A percentile compares a stretch with the other conserved stretches of the same genome.
These are phyloP conservation scores for Debaryomycetaceae sp. DNA, from an alignment of 1,139 yeast species.

Conservation along the genomic window DNA sequence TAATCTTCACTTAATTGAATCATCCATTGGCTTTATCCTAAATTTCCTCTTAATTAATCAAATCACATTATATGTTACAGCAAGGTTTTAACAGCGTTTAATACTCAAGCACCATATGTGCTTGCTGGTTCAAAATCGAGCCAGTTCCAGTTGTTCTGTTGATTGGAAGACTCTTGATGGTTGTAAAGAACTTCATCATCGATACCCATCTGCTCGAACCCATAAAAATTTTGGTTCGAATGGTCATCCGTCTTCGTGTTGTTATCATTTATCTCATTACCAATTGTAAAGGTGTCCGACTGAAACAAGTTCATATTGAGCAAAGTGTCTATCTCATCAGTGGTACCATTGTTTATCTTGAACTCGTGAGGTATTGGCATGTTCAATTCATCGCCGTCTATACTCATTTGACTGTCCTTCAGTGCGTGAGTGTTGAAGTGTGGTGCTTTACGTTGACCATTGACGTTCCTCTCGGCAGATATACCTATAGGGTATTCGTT, in stretches of 20 bases:
- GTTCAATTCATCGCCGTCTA: neutral
- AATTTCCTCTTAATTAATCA: neutral
- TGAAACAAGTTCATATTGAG: constrained; percentile 41
- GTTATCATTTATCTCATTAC: constrained; percentile 7
- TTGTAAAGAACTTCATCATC: constrained; percentile 11
- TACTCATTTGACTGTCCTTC: neutral
- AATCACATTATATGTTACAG: neutral
- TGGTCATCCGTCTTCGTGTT: constrained; percentile 11
- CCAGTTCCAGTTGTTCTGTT: constrained; percentile 24
- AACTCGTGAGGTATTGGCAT: neutral
- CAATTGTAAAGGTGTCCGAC: constrained; percentile 25
- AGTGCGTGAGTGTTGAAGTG: neutral
- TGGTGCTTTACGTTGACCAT: neutral
- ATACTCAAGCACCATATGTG: constrained; percentile 1
- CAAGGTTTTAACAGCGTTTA: neutral
- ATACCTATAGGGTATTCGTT: neutral
- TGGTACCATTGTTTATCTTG: constrained; percentile 6
- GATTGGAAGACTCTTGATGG: constrained; percentile 10
- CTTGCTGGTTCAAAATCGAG: constrained; percentile 24
- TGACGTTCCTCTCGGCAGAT: neutral
- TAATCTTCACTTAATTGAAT: neutral
- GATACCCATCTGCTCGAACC: constrained; percentile 4
- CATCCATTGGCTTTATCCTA: neutral
- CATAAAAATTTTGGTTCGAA: constrained; percentile 7
- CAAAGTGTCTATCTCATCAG: constrained; percentile 42